Percentiles rank a stretch among this genome's conserved stretches.
Evolutionary conservation across 2,329 filamentous ascomycete species (phyloP).

Genomic region (Colletotrichum falcatum): DNA sequence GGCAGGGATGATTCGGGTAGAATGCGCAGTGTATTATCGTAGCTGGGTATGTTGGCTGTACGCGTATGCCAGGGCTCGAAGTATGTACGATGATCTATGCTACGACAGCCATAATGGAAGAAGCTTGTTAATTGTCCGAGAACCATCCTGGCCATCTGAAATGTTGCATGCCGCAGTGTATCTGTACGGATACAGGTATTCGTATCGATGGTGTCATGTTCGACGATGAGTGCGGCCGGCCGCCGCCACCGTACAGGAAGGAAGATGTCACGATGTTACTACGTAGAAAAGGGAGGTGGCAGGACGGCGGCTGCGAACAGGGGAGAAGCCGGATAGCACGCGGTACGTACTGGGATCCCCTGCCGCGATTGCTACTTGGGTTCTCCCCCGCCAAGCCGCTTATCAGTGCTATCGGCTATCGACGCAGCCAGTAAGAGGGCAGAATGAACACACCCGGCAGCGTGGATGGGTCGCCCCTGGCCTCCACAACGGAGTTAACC

Average conservation of each 20-base stretch:
- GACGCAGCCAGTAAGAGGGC: constrained; percentile 19
- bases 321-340: neutral
- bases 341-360: constrained; percentile 15
- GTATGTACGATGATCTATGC: no score
- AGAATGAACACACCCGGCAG: constrained; percentile 11
- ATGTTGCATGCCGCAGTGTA: constrained; percentile 5
- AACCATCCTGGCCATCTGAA: constrained; percentile 13
- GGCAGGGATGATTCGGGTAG: constrained; percentile 3
- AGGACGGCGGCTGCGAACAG: constrained; percentile 9
- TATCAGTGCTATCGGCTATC: constrained; percentile 29
- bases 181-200: no score
- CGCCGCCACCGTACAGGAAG: neutral
- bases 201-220: neutral
- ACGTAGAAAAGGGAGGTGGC: constrained; percentile 22
- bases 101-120: neutral
- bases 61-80: no score
- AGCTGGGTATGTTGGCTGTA: neutral
- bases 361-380: constrained; percentile 5
- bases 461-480: constrained; percentile 19
- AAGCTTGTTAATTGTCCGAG: constrained; percentile 16
- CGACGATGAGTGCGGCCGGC: neutral
- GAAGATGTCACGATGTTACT: no score
- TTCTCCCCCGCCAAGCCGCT: constrained; percentile 23
- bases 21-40: constrained; percentile 13
- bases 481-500: neutral